These are phyloP conservation scores for Picochlorum sp. DNA, from an alignment of 139 green algal genomes.

Conservation along the genomic window DNA sequence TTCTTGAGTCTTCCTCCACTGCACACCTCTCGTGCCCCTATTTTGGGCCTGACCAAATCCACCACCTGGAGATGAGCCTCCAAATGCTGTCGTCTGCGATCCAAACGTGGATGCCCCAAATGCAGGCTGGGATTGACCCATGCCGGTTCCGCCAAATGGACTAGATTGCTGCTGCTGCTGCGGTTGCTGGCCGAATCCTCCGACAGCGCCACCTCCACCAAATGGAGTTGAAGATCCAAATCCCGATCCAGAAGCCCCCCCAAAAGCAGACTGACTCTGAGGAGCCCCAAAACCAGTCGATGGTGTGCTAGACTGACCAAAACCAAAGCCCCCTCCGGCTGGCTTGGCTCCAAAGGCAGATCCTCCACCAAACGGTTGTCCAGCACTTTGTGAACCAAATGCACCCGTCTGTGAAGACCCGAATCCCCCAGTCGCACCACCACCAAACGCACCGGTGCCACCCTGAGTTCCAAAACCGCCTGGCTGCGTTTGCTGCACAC, in stretches of 20 bases:
- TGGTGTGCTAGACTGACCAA: neutral
- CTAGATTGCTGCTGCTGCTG: neutral
- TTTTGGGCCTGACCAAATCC: slow-evolving; percentile 33
- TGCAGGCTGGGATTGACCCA: slow-evolving; percentile 3
- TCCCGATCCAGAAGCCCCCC: slow-evolving; percentile 12
- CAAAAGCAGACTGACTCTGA: slow-evolving; percentile 31
- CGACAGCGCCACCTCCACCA: too few species aligned
- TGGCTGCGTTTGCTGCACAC: too few species aligned
- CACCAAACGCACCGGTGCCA: neutral
- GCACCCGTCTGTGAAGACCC: neutral
- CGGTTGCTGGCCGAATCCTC: too few species aligned
- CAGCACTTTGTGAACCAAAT: neutral
- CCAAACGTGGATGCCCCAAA: slow-evolving; percentile 16
- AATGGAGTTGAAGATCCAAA: slow-evolving; percentile 27
- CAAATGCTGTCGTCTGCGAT: slow-evolving; percentile 36
- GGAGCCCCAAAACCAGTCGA: slow-evolving; percentile 38
- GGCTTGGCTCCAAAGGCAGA: neutral
- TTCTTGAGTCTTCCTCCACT: slow-evolving; percentile 55
- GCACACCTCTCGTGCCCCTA: slow-evolving; percentile 39
- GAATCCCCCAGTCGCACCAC: neutral
- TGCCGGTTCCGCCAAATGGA: slow-evolving; percentile 10
- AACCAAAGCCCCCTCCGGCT: slow-evolving; percentile 3
- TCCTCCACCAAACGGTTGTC: neutral
- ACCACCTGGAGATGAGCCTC: slow-evolving; percentile 7
- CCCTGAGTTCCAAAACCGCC: slow-evolving; percentile 13